Conservation (phyloP, 371 early-diverging fungal genomes). For the Mucor lusitanicus region DNA sequence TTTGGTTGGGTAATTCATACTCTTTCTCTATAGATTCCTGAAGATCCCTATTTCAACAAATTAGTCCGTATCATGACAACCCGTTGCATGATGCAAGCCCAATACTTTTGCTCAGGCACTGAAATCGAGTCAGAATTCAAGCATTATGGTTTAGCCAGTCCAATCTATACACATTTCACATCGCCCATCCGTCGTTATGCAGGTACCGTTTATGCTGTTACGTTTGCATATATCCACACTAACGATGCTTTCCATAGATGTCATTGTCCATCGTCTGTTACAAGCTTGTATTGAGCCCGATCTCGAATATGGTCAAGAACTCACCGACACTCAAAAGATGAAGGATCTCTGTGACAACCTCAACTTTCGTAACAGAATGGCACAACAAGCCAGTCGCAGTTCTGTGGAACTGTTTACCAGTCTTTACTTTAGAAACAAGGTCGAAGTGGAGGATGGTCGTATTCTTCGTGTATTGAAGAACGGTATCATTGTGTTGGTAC, state of each 20-base stretch:
- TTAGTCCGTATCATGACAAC: constrained; percentile 91
- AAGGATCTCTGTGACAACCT: constrained; percentile 82
- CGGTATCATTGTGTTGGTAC: constrained; percentile 91
- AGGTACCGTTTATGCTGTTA: constrained; percentile 42
- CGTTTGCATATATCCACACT: neutral
- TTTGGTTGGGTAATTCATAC: neutral
- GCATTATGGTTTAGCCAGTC: constrained; percentile 87
- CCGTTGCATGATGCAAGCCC: constrained; percentile 93
- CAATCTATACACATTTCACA: constrained; percentile 93
- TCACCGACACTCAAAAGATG: constrained; percentile 80
- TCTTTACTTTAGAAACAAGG: constrained; percentile 90
- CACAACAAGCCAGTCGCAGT: constrained; percentile 92
- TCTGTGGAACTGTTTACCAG: constrained; percentile 95
- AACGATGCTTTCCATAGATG: constrained; percentile 60
- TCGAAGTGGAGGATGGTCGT: constrained; percentile 82
- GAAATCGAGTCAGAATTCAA: constrained; percentile 75
- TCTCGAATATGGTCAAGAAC: constrained; percentile 62
- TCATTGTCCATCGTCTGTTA: constrained; percentile 92
- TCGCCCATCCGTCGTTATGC: constrained; percentile 97
- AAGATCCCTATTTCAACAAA: constrained; percentile 88
- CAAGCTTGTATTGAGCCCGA: constrained; percentile 76
- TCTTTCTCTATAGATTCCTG: constrained; percentile 48
- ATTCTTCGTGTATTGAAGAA: constrained; percentile 91
- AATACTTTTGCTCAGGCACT: constrained; percentile 87
- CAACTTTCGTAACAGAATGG: constrained; percentile 95